Conservation (phyloP, 2,329 filamentous ascomycete species). For the Fusarium dlaminii region DNA sequence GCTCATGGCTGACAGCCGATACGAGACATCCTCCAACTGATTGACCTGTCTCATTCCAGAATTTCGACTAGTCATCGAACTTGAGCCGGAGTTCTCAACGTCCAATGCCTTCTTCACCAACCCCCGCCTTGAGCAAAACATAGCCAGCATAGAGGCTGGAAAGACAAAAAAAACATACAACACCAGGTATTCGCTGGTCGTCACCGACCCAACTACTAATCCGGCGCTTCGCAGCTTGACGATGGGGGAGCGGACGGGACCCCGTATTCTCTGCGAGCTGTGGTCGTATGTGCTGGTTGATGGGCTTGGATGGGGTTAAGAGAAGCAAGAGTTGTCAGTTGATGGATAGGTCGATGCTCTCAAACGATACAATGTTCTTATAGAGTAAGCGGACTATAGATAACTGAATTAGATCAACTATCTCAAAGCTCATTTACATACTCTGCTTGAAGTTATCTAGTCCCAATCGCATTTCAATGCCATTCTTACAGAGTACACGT, state of each 20-base stretch:
- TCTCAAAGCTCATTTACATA: neutral
- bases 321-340: neutral
- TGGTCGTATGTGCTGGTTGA: neutral
- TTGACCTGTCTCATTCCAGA: neutral
- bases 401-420: neutral
- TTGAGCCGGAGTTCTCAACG: neutral
- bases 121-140: neutral
- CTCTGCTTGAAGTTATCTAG: neutral
- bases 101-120: neutral
- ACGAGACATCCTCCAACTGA: neutral
- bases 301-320: neutral
- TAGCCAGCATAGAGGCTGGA: neutral
- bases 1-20: conserved; percentile 40
- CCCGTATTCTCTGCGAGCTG: neutral
- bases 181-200: conserved; percentile 1
- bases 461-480: neutral
- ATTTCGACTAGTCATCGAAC: neutral
- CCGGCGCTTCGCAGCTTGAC: neutral
- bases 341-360: neutral
- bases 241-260: neutral
- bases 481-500: neutral
- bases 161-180: neutral
- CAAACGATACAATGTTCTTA: too few relatives aligned
- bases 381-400: neutral
- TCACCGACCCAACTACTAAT: neutral